Percentiles rank a stretch among this genome's conserved stretches.
phyloP scores from a whole-genome alignment of 202 grass and related monocot species.

The Panicum hallii region DNA sequence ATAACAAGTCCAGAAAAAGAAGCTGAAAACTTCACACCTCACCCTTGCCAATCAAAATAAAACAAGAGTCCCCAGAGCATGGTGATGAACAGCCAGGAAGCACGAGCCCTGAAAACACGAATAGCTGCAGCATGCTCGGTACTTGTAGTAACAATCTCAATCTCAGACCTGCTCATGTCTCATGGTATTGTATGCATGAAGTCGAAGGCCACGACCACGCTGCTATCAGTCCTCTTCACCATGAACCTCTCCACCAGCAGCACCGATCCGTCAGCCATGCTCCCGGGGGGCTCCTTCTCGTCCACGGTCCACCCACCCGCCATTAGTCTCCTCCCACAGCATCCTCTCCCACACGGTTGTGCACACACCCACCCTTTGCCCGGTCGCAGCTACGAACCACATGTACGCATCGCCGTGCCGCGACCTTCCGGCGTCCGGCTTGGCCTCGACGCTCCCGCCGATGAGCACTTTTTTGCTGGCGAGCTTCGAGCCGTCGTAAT shows the following conservation, averaged over 20 bases:
- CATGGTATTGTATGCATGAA: constrained; percentile 54
- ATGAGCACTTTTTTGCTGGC: no score
- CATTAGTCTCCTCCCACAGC: constrained; percentile 52
- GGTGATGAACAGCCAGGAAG: no score
- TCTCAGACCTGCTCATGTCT: background rate
- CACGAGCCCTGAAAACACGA: no score
- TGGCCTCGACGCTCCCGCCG: no score
- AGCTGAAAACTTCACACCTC: no score
- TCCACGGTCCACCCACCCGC: constrained; percentile 57
- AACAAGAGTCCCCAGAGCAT: no score
- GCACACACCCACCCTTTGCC: constrained; percentile 35
- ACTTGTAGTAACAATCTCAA: no score
- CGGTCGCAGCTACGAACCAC: constrained; percentile 45
- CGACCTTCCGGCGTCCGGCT: no score
- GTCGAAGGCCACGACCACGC: constrained; percentile 49
- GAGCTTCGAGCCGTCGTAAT: no score
- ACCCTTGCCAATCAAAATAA: no score
- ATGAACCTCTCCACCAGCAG: constrained; percentile 66
- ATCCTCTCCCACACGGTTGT: constrained; percentile 57
- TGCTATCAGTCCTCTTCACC: constrained; percentile 56
- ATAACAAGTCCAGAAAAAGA: no score
- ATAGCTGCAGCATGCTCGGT: no score
- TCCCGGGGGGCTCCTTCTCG: constrained; percentile 20
- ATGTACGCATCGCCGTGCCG: constrained; percentile 37
- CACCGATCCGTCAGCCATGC: constrained; percentile 4